Base-by-base conservation (phyloP, 345 rosid species). In the Eucalyptus regnans region DNA sequence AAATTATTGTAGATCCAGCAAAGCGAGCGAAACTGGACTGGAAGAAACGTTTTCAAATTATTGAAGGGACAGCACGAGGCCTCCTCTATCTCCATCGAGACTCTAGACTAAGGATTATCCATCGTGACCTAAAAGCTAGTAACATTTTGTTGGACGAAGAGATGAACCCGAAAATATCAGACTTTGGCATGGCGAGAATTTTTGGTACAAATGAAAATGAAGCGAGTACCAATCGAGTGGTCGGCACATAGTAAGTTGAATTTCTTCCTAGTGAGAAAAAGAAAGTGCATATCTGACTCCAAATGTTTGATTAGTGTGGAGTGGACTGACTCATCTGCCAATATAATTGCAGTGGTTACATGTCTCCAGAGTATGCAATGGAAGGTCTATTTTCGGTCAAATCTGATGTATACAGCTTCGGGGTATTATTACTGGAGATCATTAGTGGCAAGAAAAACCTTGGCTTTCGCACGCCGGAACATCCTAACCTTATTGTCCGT, bases 351-450 rank as follows among this genome's bases (percentile, higher is more conserved):
- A 94, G 97, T 50, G 98, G 97, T 37, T 96, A 95, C 89, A 96
- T 96, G 96, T 92, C 98, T 51, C 98, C 98, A 4, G 98, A 95
- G 92, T 95, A 95, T 23, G 97, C 97, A 1, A 95, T 95, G 96
- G 97, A 95, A 93, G 96, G 97, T 15, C 89, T 93, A 7, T 95
- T 95, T 91, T 95, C 96, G 12, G 92, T 94, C 44, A 96, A 96
- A 85, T 96, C 98, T 1, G 98, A 96, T 54, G 98, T 96, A 1
- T 95, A 93, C n/a, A 95, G 97, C 91, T 95, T 96, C 27, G 97
- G 98, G 48, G 97, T 96, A 60, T 88, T 96, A 87, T 56, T 95
- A 88, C 89, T 96, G 4, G 98, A 96, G 93, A 94, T 96, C 31
- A 62, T 95, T 18, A 91, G 96, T 15, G 98, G 98, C 76, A 88